Evolutionary conservation across 148 eudicot species (phyloP), one percentile per base, ranked within the genome.

Genomic region (Camellia japonica): DNA sequence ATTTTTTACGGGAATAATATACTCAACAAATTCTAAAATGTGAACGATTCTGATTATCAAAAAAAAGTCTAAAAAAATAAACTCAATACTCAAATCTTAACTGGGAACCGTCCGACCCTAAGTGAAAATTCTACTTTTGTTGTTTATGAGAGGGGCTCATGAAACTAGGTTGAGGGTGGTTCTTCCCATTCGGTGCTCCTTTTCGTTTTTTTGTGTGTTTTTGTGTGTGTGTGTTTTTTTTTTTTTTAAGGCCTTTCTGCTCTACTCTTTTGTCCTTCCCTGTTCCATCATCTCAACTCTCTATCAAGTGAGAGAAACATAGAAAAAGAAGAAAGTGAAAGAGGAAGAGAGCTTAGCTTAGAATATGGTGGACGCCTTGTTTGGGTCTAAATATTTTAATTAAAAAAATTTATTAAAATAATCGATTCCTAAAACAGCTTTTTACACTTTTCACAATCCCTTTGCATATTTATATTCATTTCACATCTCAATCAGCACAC

Each of bases 401-500:
- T 30, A 30, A 30, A 30, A 30, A 30, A 30, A 30, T 1, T 30
- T 30, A 30, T 30, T 30, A 30, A 30, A 30, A 30, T 30, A 30
- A 30, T 30, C 38, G 38, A 30, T 30, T 30, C 38, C 38, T 30
- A 30, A 30, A 30, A 30, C 38, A 30, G 38, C 58, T 60, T 23
- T 23, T 51, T 47, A 19, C 63, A 1, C 63, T 74, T 56, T 6
- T 30, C 38, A 0, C 19, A 15, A 66, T 63, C 38, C 18, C 23
- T 65, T 65, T 66, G 47, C 71, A 20, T 58, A 10, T 75, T 19
- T 13, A 61, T 61, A 60, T 23, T 47, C 62, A 52, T 41, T 62
- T 81, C 71, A 71, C 83, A 82, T 82, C 80, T 56, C 79, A 55
- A 69, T 83, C 80, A 79, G n/a, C 70, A 49, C 64, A 41, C 65